Conservation (phyloP, 2,329 filamentous ascomycete species). For the Leptodontidium sp. region DNA sequence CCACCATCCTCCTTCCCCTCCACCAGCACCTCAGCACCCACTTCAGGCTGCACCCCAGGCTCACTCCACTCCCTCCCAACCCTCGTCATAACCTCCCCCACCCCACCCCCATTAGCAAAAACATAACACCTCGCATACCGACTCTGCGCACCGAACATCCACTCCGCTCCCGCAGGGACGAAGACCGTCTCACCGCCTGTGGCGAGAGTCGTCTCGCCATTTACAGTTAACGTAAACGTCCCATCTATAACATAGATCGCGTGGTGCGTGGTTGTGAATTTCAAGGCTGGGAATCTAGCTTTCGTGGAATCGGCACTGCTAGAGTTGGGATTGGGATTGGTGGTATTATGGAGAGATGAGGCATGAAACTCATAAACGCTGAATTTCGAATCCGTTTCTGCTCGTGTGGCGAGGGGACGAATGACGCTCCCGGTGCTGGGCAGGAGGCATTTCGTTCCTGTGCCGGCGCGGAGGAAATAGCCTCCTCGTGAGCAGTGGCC, state of each 20-base stretch:
- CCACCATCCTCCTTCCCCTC: conserved; percentile 22
- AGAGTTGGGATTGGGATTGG: too few relatives aligned
- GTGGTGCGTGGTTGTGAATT: conserved; percentile 59
- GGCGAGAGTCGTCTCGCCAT: conserved; percentile 40
- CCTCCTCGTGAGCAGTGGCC: conserved; percentile 47
- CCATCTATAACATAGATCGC: conserved; percentile 60
- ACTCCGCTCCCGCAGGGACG: conserved; percentile 38
- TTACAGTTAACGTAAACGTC: conserved; percentile 51
- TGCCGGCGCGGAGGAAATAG: conserved; percentile 52
- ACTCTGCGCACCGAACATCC: conserved; percentile 32
- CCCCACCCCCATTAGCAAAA: conserved; percentile 43
- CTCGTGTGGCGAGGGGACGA: conserved; percentile 57
- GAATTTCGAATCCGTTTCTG: conserved; percentile 58
- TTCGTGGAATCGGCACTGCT: too few relatives aligned
- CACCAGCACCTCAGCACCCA: not conserved
- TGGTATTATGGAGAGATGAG: conserved; percentile 47
- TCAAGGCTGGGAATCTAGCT: conserved; percentile 50
- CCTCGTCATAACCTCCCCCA: conserved; percentile 37
- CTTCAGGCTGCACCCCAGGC: conserved; percentile 31
- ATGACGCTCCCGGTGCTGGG: conserved; percentile 53
- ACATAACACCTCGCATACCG: conserved; percentile 39
- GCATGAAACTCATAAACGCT: conserved; percentile 62
- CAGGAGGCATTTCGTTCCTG: conserved; percentile 44
- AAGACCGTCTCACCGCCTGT: conserved; percentile 40
- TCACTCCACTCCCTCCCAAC: conserved; percentile 33